Evolutionary conservation across 371 early-diverging fungal genomes (phyloP).

Genomic region (Batkoa obscura): DNA sequence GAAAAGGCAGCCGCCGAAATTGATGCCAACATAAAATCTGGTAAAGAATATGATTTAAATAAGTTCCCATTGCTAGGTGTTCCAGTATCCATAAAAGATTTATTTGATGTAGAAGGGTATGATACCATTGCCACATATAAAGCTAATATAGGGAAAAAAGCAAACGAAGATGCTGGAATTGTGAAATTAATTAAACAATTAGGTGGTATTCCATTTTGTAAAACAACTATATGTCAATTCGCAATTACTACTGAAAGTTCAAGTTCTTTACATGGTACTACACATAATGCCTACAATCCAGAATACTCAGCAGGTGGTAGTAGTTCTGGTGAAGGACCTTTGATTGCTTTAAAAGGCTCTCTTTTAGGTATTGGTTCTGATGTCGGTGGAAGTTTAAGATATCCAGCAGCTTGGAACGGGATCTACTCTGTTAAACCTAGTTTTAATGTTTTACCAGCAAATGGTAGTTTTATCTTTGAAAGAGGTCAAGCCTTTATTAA

Average conservation of each 20-base stretch:
- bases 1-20: not conserved
- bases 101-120: conserved; percentile 2
- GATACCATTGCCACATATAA: not conserved
- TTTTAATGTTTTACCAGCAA: not conserved
- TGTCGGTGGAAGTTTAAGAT: conserved; percentile 8
- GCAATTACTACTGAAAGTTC: not conserved
- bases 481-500: not conserved
- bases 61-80: conserved; percentile 6
- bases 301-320: conserved; percentile 6
- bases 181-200: not conserved
- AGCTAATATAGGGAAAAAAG: not conserved
- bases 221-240: conserved; percentile 6
- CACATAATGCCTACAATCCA: conserved; percentile 6
- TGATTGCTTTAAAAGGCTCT: not conserved
- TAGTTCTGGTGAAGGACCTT: conserved; percentile 8
- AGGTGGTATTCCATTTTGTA: conserved; percentile 7
- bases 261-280: conserved; percentile 2
- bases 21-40: not conserved
- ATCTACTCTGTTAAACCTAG: conserved; percentile 7
- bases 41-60: not conserved
- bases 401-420: conserved; percentile 6
- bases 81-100: conserved; percentile 8
- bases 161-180: not conserved
- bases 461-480: not conserved
- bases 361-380: conserved; percentile 8